Evolutionary conservation across 202 grass and related monocot species (phyloP).

Genomic region (Zoysia matrella): DNA sequence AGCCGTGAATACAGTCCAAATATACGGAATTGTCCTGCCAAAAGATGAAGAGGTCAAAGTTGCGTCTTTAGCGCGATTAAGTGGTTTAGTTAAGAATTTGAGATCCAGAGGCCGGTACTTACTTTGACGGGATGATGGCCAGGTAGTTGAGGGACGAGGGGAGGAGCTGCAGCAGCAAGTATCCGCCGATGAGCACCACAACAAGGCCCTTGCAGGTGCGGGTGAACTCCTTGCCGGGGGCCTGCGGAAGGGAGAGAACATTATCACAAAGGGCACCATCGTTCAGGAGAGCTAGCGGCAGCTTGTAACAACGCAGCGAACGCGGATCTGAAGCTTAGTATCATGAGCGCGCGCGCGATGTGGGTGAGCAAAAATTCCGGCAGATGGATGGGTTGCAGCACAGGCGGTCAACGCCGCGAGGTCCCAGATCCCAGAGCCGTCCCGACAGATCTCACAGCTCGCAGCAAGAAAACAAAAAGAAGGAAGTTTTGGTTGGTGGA

Average conservation of each 20-base stretch:
- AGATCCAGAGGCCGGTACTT: slow-evolving; percentile 5
- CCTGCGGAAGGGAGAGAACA: slow-evolving; percentile 14
- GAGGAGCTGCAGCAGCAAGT: slow-evolving; percentile 80
- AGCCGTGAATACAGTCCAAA: slow-evolving; percentile 93
- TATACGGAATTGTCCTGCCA: slow-evolving; percentile 89
- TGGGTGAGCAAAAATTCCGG: not conserved
- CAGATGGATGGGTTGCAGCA: not conserved
- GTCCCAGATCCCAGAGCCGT: not conserved
- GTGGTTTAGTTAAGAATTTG: not conserved
- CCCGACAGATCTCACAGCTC: slow-evolving; percentile 30
- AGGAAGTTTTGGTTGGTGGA: not conserved
- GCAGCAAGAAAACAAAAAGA: not conserved
- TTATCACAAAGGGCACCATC: not conserved
- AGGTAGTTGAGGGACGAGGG: slow-evolving; percentile 82
- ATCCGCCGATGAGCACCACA: slow-evolving; percentile 80
- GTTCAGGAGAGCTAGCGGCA: not conserved
- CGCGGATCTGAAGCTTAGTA: slow-evolving; percentile 30
- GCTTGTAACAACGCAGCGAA: not conserved
- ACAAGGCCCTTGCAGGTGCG: slow-evolving; percentile 90
- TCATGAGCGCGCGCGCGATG: not conserved
- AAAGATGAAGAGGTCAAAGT: not conserved
- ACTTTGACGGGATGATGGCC: slow-evolving; percentile 91
- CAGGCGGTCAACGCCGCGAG: not conserved
- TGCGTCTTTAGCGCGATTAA: not conserved
- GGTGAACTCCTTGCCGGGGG: slow-evolving; percentile 90